phyloP scores from a whole-genome alignment of 2,329 filamentous ascomycete species.

The Diaporthe aspalathi region DNA sequence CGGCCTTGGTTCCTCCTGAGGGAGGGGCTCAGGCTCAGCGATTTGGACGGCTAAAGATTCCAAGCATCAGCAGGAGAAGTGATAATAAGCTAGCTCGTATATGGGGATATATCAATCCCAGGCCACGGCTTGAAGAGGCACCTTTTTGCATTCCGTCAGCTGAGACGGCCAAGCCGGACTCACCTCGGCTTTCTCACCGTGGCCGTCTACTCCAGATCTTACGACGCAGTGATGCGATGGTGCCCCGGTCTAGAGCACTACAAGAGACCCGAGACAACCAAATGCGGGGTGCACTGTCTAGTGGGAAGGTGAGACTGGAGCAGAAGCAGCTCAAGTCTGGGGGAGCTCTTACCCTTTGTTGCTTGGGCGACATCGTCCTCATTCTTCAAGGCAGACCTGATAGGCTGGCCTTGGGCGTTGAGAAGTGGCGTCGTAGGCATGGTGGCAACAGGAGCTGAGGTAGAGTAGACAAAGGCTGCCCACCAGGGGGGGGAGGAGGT shows the following conservation, averaged over 20 bases:
- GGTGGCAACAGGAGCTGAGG: not conserved
- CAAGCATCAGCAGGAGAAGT: constrained; percentile 37
- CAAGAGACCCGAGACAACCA: not conserved
- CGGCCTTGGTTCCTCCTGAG: constrained; percentile 51
- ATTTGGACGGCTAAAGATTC: constrained; percentile 65
- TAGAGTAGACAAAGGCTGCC: not conserved
- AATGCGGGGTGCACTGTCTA: constrained; percentile 1
- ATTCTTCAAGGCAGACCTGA: constrained; percentile 40
- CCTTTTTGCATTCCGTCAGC: constrained; percentile 3
- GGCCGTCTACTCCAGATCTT: not conserved
- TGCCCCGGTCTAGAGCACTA: constrained; percentile 22
- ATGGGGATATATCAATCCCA: not conserved
- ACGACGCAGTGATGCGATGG: not conserved
- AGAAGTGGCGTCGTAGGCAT: constrained; percentile 37
- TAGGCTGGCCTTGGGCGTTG: constrained; percentile 37
- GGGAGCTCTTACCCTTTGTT: constrained; percentile 34
- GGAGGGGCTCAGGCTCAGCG: constrained; percentile 59
- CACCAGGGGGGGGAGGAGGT: no score
- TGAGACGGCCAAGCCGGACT: constrained; percentile 15
- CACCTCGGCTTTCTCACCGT: constrained; percentile 1
- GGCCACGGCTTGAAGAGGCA: not conserved
- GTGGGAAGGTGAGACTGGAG: constrained; percentile 15
- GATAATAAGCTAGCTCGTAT: not conserved
- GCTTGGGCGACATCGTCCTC: constrained; percentile 36
- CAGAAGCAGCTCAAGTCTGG: not conserved